Percentiles rank a stretch among this genome's conserved stretches.
Evolutionary conservation across 148 eudicot species (phyloP).

Genomic region (Cornus kousa): DNA sequence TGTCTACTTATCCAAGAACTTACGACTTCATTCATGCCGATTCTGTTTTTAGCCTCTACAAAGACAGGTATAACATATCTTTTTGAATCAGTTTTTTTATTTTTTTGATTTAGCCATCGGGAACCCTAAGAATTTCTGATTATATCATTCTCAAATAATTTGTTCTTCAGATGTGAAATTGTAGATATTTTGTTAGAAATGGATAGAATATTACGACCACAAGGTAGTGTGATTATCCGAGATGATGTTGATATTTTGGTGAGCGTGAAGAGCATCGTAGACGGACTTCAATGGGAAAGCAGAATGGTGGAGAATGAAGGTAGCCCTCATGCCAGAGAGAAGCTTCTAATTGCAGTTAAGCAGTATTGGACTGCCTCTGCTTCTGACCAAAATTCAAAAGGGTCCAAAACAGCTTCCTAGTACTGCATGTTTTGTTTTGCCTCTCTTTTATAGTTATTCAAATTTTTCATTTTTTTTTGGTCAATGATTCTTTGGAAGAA

Average conservation of each 20-base stretch:
- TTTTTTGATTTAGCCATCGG: not conserved
- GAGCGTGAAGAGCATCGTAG: constrained; percentile 44
- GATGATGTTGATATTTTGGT: constrained; percentile 72
- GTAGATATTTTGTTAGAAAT: constrained; percentile 77
- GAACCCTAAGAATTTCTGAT: not conserved
- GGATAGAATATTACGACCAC: constrained; percentile 76
- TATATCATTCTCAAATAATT: not conserved
- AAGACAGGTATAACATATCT: constrained; percentile 46
- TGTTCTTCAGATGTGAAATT: constrained; percentile 55
- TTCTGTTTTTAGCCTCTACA: constrained; percentile 66
- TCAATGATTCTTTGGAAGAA: not conserved
- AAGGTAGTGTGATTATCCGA: constrained; percentile 68
- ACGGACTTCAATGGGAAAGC: constrained; percentile 68
- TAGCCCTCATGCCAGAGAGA: constrained; percentile 62
- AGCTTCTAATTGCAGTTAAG: constrained; percentile 76
- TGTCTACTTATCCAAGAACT: constrained; percentile 95
- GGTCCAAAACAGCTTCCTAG: constrained; percentile 25
- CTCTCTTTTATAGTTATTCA: not conserved
- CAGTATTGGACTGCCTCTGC: constrained; percentile 71
- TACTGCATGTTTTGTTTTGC: not conserved
- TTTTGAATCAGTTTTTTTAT: not conserved
- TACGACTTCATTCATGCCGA: constrained; percentile 84
- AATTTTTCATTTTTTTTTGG: not conserved
- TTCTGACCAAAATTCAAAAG: constrained; percentile 16
- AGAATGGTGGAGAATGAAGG: constrained; percentile 63